Evolutionary conservation across 306 rosid species (phyloP).

Genomic region (Cyamopsis tetragonoloba): DNA sequence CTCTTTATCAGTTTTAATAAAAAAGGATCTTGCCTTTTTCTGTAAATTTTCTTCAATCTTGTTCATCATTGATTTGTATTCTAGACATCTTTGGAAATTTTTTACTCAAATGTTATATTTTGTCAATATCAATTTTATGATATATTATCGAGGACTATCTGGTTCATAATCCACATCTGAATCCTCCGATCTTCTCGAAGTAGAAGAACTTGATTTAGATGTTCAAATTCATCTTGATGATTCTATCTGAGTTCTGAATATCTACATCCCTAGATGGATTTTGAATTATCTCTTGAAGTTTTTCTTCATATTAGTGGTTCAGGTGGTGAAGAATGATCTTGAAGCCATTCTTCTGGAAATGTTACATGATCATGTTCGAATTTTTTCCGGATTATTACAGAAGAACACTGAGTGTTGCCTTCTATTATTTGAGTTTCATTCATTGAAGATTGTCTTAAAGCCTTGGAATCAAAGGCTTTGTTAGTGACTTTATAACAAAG

Average conservation of each 20-base stretch:
- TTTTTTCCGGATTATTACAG: background rate
- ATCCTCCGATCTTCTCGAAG: background rate
- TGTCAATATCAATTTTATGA: background rate
- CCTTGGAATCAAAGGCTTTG: background rate
- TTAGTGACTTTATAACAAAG: background rate
- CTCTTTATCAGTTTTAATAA: background rate
- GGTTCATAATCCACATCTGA: background rate
- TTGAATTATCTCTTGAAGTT: background rate
- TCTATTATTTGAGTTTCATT: background rate
- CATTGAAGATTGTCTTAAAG: background rate
- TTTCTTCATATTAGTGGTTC: background rate
- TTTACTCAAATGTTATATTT: no score
- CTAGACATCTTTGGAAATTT: no score
- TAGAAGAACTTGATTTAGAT: background rate
- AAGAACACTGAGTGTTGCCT: background rate
- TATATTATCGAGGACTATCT: background rate
- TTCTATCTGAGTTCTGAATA: background rate
- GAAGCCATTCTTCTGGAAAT: background rate
- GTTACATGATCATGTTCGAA: background rate
- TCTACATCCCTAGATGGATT: background rate
- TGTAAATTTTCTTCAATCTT: no score
- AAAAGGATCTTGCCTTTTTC: no score
- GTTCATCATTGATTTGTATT: no score
- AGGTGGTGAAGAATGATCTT: background rate
- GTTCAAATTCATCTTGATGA: background rate